Evolutionary conservation across 768 basidiomycete species (phyloP), one percentile per base, ranked within the genome.

Genomic region (Leccinum sublutescens): DNA sequence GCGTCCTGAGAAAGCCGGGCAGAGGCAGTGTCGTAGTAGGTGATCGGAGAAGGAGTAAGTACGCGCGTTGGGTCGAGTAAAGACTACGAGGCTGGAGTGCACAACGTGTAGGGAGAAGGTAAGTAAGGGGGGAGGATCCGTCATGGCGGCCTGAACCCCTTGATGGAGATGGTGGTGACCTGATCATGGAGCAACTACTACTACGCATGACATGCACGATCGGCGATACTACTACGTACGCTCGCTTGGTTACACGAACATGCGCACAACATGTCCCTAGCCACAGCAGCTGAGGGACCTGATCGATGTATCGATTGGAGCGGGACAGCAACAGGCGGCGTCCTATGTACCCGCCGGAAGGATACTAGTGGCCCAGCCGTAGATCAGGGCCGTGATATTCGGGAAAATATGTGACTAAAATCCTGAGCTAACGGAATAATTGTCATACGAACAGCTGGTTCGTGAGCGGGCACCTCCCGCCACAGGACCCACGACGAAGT

Each of bases 331-430:
- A 40, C n/a, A 45, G 14, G 9, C 17, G 38, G 14, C 19, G 50
- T 31, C 8, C 23, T n/a, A 17, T 52, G 25, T 21, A 36, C 25
- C 55, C 33, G 31, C 27, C 52, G 61, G 47, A 19, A 11, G 51
- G 36, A 48, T 23, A 23, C 23, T 34, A 11, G 17, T 43, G 27
- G 45, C 11, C 12, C 7, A n/a, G 12, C 52, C 52, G 64, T 3
- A 65, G 57, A 65, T 65, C 64, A 65, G 64, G 64, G 64, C 57
- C 61, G 56, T 21, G 54, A 50, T 48, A 50, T 53, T 57, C 34
- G 54, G 64, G n/a, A 19, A 19, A 29, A 36, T 27, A 34, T 49
- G 47, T 34, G 21, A 60, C 43, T 19, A 15, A 38, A 43, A 31
- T 62, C 50, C 50, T 62, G 45, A 12, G 3, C 21, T 34, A 9